A percentile compares a stretch with the other conserved stretches of the same genome.
phyloP scores from a whole-genome alignment of 2,329 filamentous ascomycete species.

The Fusarium sterilihyphosum region DNA sequence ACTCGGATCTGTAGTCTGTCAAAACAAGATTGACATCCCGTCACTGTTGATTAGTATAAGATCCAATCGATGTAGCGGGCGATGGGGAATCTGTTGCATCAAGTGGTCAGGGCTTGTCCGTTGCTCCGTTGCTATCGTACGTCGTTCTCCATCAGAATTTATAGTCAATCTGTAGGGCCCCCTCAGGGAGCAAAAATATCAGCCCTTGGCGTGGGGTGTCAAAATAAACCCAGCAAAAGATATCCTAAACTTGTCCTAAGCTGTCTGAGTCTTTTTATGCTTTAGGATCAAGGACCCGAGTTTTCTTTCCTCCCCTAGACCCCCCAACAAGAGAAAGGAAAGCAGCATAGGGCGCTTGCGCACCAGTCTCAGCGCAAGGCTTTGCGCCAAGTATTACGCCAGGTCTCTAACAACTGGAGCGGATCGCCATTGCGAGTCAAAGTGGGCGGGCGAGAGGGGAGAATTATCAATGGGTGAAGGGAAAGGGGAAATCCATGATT shows the following conservation, averaged over 20 bases:
- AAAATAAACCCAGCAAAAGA: too few species aligned
- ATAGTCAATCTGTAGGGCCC: not conserved
- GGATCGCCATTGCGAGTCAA: constrained; percentile 30
- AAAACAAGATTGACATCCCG: not conserved
- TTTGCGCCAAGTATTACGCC: constrained; percentile 22
- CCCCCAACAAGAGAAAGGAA: not conserved
- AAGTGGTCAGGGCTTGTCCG: not conserved
- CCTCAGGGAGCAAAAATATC: too few species aligned
- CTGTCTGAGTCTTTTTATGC: too few species aligned
- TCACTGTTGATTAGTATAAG: constrained; percentile 19
- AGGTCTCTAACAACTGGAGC: constrained; percentile 38
- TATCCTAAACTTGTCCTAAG: too few species aligned
- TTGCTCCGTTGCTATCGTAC: not conserved
- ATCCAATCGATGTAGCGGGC: constrained; percentile 8
- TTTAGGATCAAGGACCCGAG: too few species aligned
- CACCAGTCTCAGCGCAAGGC: constrained; percentile 11
- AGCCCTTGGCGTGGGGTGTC: too few species aligned
- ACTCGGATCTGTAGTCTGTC: constrained; percentile 1
- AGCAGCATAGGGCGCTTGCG: constrained; percentile 1
- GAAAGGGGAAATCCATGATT: constrained; percentile 28
- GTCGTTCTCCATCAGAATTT: not conserved
- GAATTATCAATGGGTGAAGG: constrained; percentile 18
- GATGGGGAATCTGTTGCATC: constrained; percentile 7
- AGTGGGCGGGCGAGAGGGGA: constrained; percentile 24
- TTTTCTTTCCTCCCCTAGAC: too few species aligned